phyloP scores from a whole-genome alignment of 805 yeast genomes.

The Ogataea zsoltii region DNA sequence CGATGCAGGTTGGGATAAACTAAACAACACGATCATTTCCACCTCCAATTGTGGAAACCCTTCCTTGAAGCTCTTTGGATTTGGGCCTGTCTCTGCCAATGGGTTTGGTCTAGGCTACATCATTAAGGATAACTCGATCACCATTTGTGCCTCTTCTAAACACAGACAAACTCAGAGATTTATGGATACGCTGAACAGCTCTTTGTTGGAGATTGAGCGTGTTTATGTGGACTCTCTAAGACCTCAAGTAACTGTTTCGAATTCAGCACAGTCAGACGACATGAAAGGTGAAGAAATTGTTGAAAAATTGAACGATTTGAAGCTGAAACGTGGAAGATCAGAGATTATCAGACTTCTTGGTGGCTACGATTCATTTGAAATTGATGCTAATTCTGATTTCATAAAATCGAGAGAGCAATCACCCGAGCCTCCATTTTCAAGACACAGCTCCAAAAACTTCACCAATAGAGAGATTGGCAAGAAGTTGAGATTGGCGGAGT shows the following conservation, averaged over 20 bases:
- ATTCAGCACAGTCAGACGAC: neutral
- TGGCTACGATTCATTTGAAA: constrained; percentile 86
- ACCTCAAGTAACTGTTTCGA: constrained; percentile 10
- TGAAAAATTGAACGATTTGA: constrained; percentile 21
- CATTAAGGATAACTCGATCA: constrained; percentile 74
- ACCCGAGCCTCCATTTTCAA: constrained; percentile 49
- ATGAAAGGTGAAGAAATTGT: constrained; percentile 17
- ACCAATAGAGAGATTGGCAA: constrained; percentile 57
- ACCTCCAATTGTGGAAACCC: constrained; percentile 94
- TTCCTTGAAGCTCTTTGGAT: constrained; percentile 81
- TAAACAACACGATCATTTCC: constrained; percentile 77
- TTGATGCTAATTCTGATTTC: constrained; percentile 52
- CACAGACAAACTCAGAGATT: constrained; percentile 85
- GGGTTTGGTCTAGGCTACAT: constrained; percentile 95
- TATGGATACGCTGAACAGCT: constrained; percentile 64
- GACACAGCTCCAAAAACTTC: constrained; percentile 26
- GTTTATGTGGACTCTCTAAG: constrained; percentile 40
- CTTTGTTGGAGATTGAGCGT: constrained; percentile 57
- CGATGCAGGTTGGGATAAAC: constrained; percentile 84
- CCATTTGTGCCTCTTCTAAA: constrained; percentile 82
- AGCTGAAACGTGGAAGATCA: constrained; percentile 20
- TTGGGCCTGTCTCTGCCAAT: constrained; percentile 86
- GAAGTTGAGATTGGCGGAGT: constrained; percentile 63
- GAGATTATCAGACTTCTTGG: constrained; percentile 53
- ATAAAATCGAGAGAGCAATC: constrained; percentile 59